These are phyloP conservation scores for Henckelia pumila DNA, from an alignment of 257 asterid species.

Conservation along the genomic window DNA sequence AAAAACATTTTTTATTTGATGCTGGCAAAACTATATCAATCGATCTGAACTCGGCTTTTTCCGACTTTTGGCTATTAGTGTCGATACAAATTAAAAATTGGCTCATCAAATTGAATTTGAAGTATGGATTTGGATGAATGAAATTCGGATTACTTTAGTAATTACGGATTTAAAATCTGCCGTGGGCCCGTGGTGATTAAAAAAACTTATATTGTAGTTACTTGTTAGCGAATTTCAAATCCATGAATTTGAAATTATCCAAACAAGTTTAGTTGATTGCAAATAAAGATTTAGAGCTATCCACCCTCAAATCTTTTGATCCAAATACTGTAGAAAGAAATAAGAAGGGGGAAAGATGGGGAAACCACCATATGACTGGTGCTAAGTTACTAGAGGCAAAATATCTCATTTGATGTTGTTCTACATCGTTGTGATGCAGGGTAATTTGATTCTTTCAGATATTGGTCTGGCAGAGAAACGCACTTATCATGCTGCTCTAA, in stretches of 20 bases:
- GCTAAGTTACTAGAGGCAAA: conserved; percentile 11
- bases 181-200: background rate
- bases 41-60: too few relatives aligned
- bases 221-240: background rate
- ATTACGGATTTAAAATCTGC: background rate
- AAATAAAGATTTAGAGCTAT: background rate
- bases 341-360: background rate
- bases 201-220: background rate
- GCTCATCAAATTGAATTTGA: background rate
- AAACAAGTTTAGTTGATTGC: background rate
- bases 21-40: too few relatives aligned
- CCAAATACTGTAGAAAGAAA: background rate
- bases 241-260: background rate
- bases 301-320: background rate
- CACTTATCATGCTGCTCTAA: conserved; percentile 82
- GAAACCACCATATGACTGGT: background rate
- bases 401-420: conserved; percentile 19
- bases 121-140: too few relatives aligned
- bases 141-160: background rate
- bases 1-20: too few relatives aligned
- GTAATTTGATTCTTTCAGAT: conserved; percentile 63
- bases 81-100: background rate
- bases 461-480: conserved; percentile 94
- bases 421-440: conserved; percentile 50
- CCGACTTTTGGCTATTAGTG: background rate